A percentile compares a stretch with the other conserved stretches of the same genome.
These are phyloP conservation scores for Rhizopus arrhizus DNA, from an alignment of 371 early-diverging fungal species.

Conservation along the genomic window DNA sequence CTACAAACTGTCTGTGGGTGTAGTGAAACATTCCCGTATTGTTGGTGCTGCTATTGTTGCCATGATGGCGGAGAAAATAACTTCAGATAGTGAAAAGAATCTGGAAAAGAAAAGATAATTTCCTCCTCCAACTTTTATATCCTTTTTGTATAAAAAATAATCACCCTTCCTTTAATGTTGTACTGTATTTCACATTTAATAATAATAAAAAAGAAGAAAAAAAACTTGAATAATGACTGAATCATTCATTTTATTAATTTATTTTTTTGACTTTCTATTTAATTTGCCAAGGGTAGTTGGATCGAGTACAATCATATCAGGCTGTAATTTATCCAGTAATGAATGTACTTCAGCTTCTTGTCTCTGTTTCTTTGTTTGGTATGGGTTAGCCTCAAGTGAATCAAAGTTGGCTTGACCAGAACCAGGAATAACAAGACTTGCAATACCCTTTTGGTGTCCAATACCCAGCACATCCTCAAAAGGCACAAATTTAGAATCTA, in stretches of 20 bases:
- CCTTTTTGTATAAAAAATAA: too few species aligned
- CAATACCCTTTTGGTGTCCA: conserved; percentile 86
- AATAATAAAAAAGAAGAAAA: too few species aligned
- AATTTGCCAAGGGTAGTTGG: conserved; percentile 75
- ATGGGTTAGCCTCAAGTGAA: conserved; percentile 93
- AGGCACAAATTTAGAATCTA: conserved; percentile 82
- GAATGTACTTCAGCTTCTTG: conserved; percentile 91
- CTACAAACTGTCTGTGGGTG: conserved; percentile 61
- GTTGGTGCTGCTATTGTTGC: conserved; percentile 87
- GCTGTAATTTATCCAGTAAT: conserved; percentile 90
- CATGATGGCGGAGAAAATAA: conserved; percentile 67
- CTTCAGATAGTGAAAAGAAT: conserved; percentile 8
- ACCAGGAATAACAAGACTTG: conserved; percentile 91
- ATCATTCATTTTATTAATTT: neutral
- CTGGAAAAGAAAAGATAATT: neutral
- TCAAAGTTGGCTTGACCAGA: conserved; percentile 98
- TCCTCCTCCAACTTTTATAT: too few species aligned
- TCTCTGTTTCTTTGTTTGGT: conserved; percentile 88
- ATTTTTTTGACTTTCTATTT: conserved; percentile 40
- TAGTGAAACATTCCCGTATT: conserved; percentile 78
- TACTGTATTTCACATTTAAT: too few species aligned
- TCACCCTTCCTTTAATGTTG: too few species aligned
- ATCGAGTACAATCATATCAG: conserved; percentile 88
- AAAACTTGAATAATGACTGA: too few species aligned
- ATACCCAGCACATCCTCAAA: conserved; percentile 97